Base-by-base conservation (phyloP, 192 early-diverging fungal species). In the Gryganskiella cystojenkinii region DNA sequence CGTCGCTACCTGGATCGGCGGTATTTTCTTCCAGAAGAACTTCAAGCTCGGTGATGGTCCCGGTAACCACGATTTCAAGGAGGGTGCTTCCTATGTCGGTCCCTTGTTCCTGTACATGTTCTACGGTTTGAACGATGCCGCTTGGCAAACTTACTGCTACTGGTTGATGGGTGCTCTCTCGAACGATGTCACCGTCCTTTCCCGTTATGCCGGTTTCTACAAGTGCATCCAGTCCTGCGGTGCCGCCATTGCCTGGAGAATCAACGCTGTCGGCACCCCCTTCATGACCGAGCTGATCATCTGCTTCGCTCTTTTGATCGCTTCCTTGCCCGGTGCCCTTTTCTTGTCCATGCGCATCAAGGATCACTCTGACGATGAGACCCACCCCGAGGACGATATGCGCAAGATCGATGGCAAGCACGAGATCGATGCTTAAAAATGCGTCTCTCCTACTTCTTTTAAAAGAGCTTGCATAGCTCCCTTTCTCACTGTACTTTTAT, bases 181-280 rank as follows among this genome's bases (percentile, higher is more conserved):
- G 9, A 95, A 95, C 81, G 92, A 95, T 80, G 84, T 85, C 64
- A 85, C 86, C 61, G 80, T 82, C 63, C 75, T 89, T 56, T 84
- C 92, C 25, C 90, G 90, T 51, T 94, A 89, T 67, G 83, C 88
- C 60, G 93, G 93, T 4, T 95, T 91, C 83, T 96, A 96, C 90
- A 96, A 95, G 87, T 91, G 89, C 52, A 91, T 94, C 55, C 94
- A 96, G 86, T 91, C 89, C 66, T 86, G 86, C 56, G 91, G 86
- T 17, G 86, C 75, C 30, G 92, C 90, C 42, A 85, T 93, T 55
- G 81, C 88, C 7, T 88, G 89, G 86, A 87, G 89, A 65, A 70
- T 92, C 61, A 90, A 89, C 63, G 87, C 90, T 35, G 37, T 74
- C 8, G 24, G 37, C 0, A 74, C 71, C 0, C 14, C 53, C 1